Evolutionary conservation across 176 grass and related monocot species (phyloP), one percentile per base, ranked within the genome.

Genomic region (Pharus latifolius): DNA sequence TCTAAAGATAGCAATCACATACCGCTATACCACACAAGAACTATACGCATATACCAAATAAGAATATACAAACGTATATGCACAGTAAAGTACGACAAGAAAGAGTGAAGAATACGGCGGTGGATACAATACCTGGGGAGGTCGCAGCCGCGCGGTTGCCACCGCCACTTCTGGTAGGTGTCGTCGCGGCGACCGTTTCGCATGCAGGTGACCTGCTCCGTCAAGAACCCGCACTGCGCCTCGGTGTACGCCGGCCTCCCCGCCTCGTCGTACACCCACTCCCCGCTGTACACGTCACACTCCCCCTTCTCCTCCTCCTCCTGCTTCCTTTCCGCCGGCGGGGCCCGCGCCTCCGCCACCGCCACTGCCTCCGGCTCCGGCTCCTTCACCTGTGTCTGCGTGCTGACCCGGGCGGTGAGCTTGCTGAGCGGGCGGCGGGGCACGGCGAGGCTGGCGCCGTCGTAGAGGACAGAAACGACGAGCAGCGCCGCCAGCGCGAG

Each of bases 171-270:
- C 92, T 96, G 92, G 73, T 84, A 96, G 42, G 55, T 46, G 73
- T 91, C 92, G 73, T 91, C 88, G 51, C 44, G 77, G 60, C 92
- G 84, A 81, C 92, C 92, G 84, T 96, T 96, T 66, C 92, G 84
- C 84, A 78, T 91, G 84, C 92, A 96, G 70, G 85, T 88, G 63
- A 96, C 92, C 80, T 96, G 92, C 78, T 96, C 92, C 10, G 92
- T 96, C 9, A 96, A 84, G 84, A 96, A 96, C 49, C 75, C 33
- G 82, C 92, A 96, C 13, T 56, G 75, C 25, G 40, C 42, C 61
- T 91, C 92, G 69, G 74, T 84, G 79, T 96, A 96, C 3, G 85
- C 15, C 34, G 88, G 92, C 62, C 64, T 80, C 49, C 63, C 84
- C 17, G 37, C 47, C 50, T 91, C 77, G 79, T 96, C 92, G 69